Evolutionary conservation across 768 basidiomycete genomes (phyloP), one percentile per base, ranked within the genome.

Genomic region (Leccinum olivaceopallidum): DNA sequence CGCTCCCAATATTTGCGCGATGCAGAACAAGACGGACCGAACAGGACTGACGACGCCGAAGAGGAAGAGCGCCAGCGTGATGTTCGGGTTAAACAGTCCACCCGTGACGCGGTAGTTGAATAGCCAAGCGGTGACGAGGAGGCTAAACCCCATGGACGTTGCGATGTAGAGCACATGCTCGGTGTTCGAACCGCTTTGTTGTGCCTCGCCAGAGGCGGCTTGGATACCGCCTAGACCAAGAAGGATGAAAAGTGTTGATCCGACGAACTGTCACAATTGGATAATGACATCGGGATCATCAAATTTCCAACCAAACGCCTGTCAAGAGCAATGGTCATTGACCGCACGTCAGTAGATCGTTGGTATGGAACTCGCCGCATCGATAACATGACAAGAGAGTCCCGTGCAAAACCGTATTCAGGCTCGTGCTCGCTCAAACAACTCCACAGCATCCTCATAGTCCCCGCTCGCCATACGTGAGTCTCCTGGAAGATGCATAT

Each of bases 71-170:
- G 87, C 81, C 44, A 85, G 74, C 16, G 82, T 83, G 60, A 89
- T 78, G 60, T 85, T 77, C 0, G 86, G 87, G 62, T 88, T 90
- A 73, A 88, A 89, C 24, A 87, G 73, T 6, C 85, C 85, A 10
- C 86, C 86, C 0, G 85, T 86, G 24, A 81, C 72, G 44, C 86
- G 80, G 68, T 81, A 89, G 72, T n/a, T n/a, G n/a, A 89, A 89
- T 12, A 87, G 66, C 87, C 88, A 90, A 8, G 82, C 86, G 4
- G 83, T 83, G 48, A 84, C 79, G 52, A 88, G 76, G 50, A 90
- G 79, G 63, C 81, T 81, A 52, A 89, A 70, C 1, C 88, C 87
- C 79, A 87, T 84, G 52, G 78, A 80, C 0, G 81, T 79, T 5
- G 87, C 79, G 32, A 86, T 81, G 71, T 86, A 89, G 59, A 85